phyloP scores from a whole-genome alignment of 129 eudicot species.

The Ambrosia trifida region DNA sequence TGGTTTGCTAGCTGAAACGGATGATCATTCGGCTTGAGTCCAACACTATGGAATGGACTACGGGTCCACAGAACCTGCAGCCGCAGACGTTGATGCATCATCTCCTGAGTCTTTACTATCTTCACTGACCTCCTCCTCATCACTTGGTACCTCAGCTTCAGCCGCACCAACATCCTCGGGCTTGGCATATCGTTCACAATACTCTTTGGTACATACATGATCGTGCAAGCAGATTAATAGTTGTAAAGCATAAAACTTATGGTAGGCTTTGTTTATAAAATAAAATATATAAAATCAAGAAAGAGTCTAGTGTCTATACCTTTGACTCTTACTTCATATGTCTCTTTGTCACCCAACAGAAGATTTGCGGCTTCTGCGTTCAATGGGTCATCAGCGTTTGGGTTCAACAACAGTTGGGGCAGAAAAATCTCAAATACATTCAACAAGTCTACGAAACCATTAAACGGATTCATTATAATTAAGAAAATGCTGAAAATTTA shows the following conservation, averaged over 20 bases:
- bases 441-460: conserved; percentile 47
- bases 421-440: conserved; percentile 73
- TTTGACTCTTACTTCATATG: conserved; percentile 68
- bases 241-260: not conserved
- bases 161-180: conserved; percentile 57
- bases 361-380: conserved; percentile 72
- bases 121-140: conserved; percentile 67
- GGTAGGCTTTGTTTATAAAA: too few species aligned
- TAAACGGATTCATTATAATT: not conserved
- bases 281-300: too few species aligned
- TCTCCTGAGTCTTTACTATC: conserved; percentile 53
- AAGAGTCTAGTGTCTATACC: conserved; percentile 32
- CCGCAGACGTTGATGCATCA: conserved; percentile 41
- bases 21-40: too few species aligned
- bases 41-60: conserved; percentile 25
- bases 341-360: conserved; percentile 50
- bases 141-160: conserved; percentile 56
- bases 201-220: conserved; percentile 42
- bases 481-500: not conserved
- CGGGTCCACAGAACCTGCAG: conserved; percentile 53
- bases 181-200: conserved; percentile 64
- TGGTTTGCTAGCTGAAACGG: not conserved
- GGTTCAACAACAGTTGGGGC: conserved; percentile 71
- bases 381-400: conserved; percentile 70
- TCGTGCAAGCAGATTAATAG: not conserved